phyloP scores from a whole-genome alignment of 1,284 basidiomycete genomes.

The Cronartium ribicola region DNA sequence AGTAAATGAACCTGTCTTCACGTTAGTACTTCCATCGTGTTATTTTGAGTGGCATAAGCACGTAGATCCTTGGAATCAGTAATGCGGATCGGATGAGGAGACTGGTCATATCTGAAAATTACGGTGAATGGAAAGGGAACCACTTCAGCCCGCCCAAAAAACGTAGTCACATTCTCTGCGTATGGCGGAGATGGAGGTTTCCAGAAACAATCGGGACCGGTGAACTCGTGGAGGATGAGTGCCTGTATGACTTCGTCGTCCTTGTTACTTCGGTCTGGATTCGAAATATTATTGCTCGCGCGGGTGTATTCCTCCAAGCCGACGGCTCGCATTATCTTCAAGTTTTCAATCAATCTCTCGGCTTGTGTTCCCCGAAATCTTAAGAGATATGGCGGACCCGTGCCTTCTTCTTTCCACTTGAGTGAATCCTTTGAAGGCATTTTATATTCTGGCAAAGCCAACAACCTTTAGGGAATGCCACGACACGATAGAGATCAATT shows the following conservation, averaged over 20 bases:
- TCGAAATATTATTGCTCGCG: background rate
- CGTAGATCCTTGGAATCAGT: slow-evolving; percentile 59
- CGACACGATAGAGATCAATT: slow-evolving; percentile 63
- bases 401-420: slow-evolving; percentile 21
- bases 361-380: slow-evolving; percentile 65
- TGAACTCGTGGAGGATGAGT: slow-evolving; percentile 47
- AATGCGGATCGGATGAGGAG: slow-evolving; percentile 56
- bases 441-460: slow-evolving; percentile 53
- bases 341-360: slow-evolving; percentile 72
- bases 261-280: slow-evolving; percentile 61
- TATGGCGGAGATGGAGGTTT: slow-evolving; percentile 51
- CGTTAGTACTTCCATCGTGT: slow-evolving; percentile 56
- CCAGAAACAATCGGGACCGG: slow-evolving; percentile 49
- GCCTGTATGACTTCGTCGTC: slow-evolving; percentile 61
- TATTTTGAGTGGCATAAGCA: slow-evolving; percentile 65
- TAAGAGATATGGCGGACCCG: slow-evolving; percentile 63
- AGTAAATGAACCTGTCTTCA: slow-evolving; percentile 64
- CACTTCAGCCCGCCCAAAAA: slow-evolving; percentile 71
- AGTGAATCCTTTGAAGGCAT: slow-evolving; percentile 9
- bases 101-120: slow-evolving; percentile 69
- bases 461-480: slow-evolving; percentile 54
- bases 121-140: slow-evolving; percentile 71
- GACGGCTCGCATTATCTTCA: slow-evolving; percentile 60
- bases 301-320: slow-evolving; percentile 44
- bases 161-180: slow-evolving; percentile 54